Evolutionary conservation across 352 stramenopile species (phyloP).

Genomic region (Pythium sukuiense): DNA sequence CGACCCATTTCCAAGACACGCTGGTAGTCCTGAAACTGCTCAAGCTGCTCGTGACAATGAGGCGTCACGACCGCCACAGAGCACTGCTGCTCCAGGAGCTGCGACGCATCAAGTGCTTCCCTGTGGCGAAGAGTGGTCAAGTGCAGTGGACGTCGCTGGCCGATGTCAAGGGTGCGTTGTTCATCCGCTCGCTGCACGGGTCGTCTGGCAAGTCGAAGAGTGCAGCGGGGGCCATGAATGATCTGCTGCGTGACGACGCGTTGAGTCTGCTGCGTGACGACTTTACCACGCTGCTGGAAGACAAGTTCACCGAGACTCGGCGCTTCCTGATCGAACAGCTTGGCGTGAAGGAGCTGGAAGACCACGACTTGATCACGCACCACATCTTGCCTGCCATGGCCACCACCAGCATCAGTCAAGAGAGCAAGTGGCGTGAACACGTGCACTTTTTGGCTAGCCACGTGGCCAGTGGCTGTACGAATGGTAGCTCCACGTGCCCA

Average conservation of each 20-base stretch:
- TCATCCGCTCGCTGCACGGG: conserved; percentile 9
- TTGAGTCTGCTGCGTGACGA: conserved; percentile 48
- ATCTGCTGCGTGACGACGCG: conserved; percentile 9
- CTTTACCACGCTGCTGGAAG: conserved; percentile 35
- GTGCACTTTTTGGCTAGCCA: conserved; percentile 25
- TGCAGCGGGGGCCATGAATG: background rate
- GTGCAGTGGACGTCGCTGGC: conserved; percentile 17
- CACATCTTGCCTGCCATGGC: conserved; percentile 58
- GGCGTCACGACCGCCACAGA: conserved; percentile 50
- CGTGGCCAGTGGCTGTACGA: background rate
- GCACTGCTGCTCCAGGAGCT: conserved; percentile 59
- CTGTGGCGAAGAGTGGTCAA: conserved; percentile 28
- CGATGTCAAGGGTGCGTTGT: conserved; percentile 16
- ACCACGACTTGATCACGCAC: conserved; percentile 70
- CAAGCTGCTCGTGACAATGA: conserved; percentile 53
- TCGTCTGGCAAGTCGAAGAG: conserved; percentile 3
- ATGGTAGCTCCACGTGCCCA: conserved; percentile 8
- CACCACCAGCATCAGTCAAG: background rate
- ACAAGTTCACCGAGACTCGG: conserved; percentile 27
- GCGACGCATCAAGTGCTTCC: conserved; percentile 73
- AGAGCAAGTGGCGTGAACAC: conserved; percentile 11
- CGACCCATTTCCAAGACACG: conserved; percentile 34
- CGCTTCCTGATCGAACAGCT: conserved; percentile 55
- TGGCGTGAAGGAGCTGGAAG: conserved; percentile 60
- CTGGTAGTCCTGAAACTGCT: conserved; percentile 46